These are phyloP conservation scores for Eutrema salsugineum DNA, from an alignment of 441 rosid genomes.

Conservation along the genomic window DNA sequence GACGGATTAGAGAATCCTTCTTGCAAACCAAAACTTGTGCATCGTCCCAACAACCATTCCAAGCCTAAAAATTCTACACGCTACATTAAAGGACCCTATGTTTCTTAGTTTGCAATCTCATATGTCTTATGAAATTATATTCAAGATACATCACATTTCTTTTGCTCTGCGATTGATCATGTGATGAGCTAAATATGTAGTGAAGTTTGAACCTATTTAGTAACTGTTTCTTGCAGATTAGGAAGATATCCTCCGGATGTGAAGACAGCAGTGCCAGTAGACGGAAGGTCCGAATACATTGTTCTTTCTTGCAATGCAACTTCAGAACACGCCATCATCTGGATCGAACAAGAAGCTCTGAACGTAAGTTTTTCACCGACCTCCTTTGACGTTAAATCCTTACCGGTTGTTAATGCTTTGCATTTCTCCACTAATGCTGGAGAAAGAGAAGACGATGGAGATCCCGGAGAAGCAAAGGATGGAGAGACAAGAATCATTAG, in stretches of 20 bases:
- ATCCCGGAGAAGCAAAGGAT: slow-evolving; percentile 76
- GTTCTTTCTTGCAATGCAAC: slow-evolving; percentile 94
- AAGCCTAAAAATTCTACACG: no score
- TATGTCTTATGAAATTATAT: neutral
- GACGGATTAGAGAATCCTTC: no score
- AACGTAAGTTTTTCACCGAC: slow-evolving; percentile 43
- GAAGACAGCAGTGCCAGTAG: slow-evolving; percentile 92
- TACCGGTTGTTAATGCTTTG: neutral
- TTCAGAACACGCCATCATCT: slow-evolving; percentile 87
- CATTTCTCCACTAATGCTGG: slow-evolving; percentile 49
- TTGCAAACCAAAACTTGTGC: no score
- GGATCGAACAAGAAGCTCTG: slow-evolving; percentile 84
- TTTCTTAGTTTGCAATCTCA: neutral
- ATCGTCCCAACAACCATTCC: no score
- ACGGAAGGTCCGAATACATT: slow-evolving; percentile 91
- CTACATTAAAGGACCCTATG: neutral
- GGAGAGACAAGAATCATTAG: slow-evolving; percentile 82
- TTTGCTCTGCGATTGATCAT: no score
- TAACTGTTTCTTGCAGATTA: slow-evolving; percentile 40
- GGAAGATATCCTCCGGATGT: slow-evolving; percentile 90
- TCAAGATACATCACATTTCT: neutral
- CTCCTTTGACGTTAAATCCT: neutral
- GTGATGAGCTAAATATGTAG: no score
- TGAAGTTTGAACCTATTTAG: neutral
- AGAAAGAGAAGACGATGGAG: slow-evolving; percentile 65